A percentile compares a stretch with the other conserved stretches of the same genome.
phyloP scores from a whole-genome alignment of 352 stramenopile genomes.

The Phytopythium vexans region DNA sequence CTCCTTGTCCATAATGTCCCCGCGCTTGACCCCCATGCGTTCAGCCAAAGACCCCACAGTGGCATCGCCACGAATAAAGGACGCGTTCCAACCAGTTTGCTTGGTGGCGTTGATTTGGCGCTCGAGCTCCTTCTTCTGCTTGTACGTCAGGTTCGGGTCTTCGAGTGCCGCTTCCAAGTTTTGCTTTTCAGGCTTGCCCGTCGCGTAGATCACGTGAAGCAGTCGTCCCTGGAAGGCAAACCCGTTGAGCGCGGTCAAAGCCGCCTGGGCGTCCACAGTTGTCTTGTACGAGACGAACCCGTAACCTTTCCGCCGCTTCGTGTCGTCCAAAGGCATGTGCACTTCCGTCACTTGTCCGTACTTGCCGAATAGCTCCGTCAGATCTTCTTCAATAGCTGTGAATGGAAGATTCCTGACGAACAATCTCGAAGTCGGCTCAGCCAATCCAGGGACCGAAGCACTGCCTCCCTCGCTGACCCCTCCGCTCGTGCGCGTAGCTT shows the following conservation, averaged over 20 bases:
- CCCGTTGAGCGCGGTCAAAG: conserved; percentile 90
- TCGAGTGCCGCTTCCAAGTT: conserved; percentile 55
- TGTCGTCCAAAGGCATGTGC: conserved; percentile 96
- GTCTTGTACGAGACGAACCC: conserved; percentile 95
- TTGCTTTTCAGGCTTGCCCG: conserved; percentile 60
- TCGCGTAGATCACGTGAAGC: conserved; percentile 93
- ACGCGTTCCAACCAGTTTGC: conserved; percentile 94
- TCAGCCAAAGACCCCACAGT: conserved; percentile 76
- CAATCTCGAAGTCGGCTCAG: conserved; percentile 79
- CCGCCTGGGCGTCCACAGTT: conserved; percentile 86
- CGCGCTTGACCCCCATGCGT: conserved; percentile 90
- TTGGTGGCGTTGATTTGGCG: conserved; percentile 76
- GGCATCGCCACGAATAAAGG: conserved; percentile 81
- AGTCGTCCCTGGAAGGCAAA: conserved; percentile 95
- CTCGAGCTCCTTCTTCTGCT: conserved; percentile 90
- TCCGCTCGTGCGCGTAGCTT: background rate
- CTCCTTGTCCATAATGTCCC: conserved; percentile 94
- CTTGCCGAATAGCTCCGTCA: conserved; percentile 88
- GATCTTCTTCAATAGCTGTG: conserved; percentile 94
- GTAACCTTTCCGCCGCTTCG: conserved; percentile 95
- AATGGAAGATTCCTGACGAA: conserved; percentile 98
- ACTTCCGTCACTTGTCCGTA: conserved; percentile 91
- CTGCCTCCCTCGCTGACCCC: background rate
- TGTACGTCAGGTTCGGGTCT: conserved; percentile 79
- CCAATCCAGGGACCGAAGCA: conserved; percentile 12